Base-by-base conservation (phyloP, 2,329 filamentous ascomycete genomes). In the Aspergillus pseudoviridinutans region DNA sequence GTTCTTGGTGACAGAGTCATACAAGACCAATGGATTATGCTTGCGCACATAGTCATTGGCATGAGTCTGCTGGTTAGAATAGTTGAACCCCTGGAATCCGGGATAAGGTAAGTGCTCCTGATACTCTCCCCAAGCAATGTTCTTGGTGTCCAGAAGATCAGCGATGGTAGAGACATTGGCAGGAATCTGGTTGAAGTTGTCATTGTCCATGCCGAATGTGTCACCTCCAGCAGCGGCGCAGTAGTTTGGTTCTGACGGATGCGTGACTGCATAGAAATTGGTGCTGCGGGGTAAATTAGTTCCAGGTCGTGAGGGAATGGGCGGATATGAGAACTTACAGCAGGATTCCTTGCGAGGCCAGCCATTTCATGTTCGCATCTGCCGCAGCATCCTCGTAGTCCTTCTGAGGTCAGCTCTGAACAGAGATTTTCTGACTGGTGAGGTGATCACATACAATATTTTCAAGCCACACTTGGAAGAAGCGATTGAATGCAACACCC, bases 21-120 rank as follows among this genome's bases (percentile, higher is more conserved):
- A 90, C 53, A 88, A 79, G 56, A 92, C 77, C 76, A 50, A 82
- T 79, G 74, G 74, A 54, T 93, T 92, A 76, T 94, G 90, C 77
- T 94, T 94, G 69, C 91, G 86, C 1, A 93, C 89, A 70, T 94
- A 94, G 76, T 88, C 86, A 65, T 90, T 88, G 47, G 81, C 80
- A 28, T 83, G 82, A 2, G 81, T 89, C 61, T 84, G 59, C 62
- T 84, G 79, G 70, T 57, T 84, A 84, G 7, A 82, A 84, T 79
- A 90, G 0, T 76, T 77, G 38, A 73, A 72, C 24, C 89, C 89
- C 71, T 90, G 82, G 74, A 85, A 93, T 12, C 90, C 90, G 2
- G 84, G 80, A 74, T 86, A 91, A 2, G 90, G 90, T 80, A 88
- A 82, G 67, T 90, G 87, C 70, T 94, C 90, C 72, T 92, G 84